A percentile compares a stretch with the other conserved stretches of the same genome.
phyloP scores from a whole-genome alignment of 75 land plant species.

The Chamaecyparis obtusa region DNA sequence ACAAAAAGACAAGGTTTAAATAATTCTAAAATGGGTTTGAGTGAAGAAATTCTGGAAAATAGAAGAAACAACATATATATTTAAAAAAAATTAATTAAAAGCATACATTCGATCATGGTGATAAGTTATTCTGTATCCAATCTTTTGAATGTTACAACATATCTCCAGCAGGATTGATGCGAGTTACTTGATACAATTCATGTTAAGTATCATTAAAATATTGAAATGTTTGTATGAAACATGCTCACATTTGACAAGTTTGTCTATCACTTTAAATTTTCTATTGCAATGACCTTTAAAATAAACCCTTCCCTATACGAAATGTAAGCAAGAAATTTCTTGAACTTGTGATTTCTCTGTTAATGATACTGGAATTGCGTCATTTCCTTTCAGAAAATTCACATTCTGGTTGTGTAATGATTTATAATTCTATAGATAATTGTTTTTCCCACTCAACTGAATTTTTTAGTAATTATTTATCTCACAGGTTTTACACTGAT shows the following conservation, averaged over 20 bases:
- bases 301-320: neutral
- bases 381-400: neutral
- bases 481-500: slow-evolving; percentile 39
- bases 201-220: neutral
- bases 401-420: neutral
- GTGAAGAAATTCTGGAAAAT: neutral
- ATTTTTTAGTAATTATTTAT: neutral
- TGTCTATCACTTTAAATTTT: neutral
- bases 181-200: neutral
- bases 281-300: neutral
- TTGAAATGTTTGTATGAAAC: neutral
- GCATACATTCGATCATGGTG: neutral
- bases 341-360: neutral
- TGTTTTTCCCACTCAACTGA: neutral
- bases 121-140: neutral
- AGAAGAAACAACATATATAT: neutral
- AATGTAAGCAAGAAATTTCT: neutral
- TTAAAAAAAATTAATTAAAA: neutral
- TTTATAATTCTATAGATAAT: neutral
- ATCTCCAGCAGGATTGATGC: neutral
- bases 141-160: neutral
- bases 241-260: neutral
- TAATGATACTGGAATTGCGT: neutral
- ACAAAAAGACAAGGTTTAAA: neutral
- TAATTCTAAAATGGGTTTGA: neutral